phyloP scores from a whole-genome alignment of 345 rosid species.

The Gossypium arboreum region DNA sequence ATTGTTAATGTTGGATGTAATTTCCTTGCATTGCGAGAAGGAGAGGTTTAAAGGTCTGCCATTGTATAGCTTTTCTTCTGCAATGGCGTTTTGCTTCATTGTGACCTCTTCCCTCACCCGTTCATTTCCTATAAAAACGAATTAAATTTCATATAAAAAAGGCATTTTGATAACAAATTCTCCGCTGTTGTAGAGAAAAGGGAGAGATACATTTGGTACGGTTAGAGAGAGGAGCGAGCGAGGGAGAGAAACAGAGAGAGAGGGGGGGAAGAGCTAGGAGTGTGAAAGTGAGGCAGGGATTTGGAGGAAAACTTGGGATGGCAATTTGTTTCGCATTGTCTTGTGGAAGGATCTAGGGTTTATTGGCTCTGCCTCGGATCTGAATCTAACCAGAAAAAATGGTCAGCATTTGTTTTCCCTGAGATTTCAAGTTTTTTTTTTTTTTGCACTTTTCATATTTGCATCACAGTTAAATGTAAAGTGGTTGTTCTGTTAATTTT shows the following conservation, averaged over 20 bases:
- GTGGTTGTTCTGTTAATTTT: not conserved
- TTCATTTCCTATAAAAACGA: conserved; percentile 10
- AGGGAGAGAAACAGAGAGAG: not conserved
- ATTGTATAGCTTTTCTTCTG: conserved; percentile 9
- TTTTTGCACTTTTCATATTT: not conserved
- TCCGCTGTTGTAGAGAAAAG: not conserved
- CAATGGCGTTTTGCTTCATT: not conserved
- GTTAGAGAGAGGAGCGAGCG: not conserved
- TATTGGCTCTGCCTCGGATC: conserved; percentile 28
- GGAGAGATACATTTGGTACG: not conserved
- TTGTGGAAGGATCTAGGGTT: conserved; percentile 23
- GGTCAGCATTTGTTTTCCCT: conserved; percentile 22
- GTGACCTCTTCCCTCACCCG: conserved; percentile 6
- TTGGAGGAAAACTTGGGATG: conserved; percentile 12
- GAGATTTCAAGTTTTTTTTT: not conserved
- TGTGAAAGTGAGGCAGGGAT: not conserved
- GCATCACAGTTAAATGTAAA: not conserved
- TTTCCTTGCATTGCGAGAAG: not conserved
- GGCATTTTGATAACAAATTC: not conserved
- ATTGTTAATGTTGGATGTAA: not conserved
- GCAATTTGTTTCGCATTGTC: conserved; percentile 16
- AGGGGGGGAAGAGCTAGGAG: not conserved
- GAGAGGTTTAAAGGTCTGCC: conserved; percentile 15
- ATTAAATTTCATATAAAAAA: not conserved
- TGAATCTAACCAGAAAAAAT: conserved; percentile 28